Evolutionary conservation across 208 protist genomes (phyloP), one percentile per base, ranked within the genome.

Genomic region (Tritrichomonas musculus): DNA sequence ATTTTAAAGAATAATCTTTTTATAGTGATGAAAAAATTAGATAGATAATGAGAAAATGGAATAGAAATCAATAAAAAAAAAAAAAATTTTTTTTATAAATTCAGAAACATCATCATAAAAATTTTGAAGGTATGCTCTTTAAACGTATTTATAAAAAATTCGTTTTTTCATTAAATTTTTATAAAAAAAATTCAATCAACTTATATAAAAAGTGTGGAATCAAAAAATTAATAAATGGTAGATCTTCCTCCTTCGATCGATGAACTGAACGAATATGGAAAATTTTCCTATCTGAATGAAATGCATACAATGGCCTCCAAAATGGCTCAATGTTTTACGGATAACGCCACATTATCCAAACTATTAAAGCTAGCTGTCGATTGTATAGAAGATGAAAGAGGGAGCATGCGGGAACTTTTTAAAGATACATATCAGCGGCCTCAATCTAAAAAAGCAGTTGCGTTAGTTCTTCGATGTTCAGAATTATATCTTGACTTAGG

Each of bases 341-440:
- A 39, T 30, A 39, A 82, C 25, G 73, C 33, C 39, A 82, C 33
- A 82, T 20, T 82, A 25, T 47, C 73, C 44, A 82, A 82, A 82
- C 36, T 82, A 30, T 50, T 82, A 20, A 30, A 82, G 49, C 50
- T 30, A 30, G 73, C 73, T 0, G 14, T 82, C 14, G 73, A 82
- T 50, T 82, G 73, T 82, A 82, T 82, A 50, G 73, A 82, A 82
- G 73, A 39, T 9, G 73, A 82, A 30, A 33, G 73, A 82, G 41
- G 41, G 41, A 17, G 33, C 30, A 17, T 82, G 41, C 33, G 41
- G 41, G 73, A 30, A 20, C 41, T 39, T 8, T 82, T 82, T 50
- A 50, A 30, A 20, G 73, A 41, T 11, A 47, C 4, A 50, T 82
- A 82, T 41, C 33, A 47, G 22, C 73, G 73, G 2, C 73, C 73